phyloP scores from a whole-genome alignment of 306 rosid genomes.

The Lathyrus tuberosus region DNA sequence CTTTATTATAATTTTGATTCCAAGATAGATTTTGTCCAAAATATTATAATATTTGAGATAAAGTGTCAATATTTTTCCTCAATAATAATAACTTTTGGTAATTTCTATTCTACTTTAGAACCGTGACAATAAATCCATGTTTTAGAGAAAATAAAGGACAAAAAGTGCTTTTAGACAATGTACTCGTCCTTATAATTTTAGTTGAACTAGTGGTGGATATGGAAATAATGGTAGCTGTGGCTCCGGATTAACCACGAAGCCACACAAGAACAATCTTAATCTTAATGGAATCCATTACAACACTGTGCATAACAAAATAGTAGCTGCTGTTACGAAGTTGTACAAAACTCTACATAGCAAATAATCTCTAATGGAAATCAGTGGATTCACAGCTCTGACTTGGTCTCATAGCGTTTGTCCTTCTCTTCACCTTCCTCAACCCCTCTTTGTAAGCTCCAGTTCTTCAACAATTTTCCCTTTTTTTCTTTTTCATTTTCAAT shows the following conservation, averaged over 20 bases:
- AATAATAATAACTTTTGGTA: too few relatives aligned
- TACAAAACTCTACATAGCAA: neutral
- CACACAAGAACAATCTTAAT: neutral
- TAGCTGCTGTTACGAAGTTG: neutral
- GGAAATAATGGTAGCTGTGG: constrained; percentile 51
- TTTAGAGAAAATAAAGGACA: too few relatives aligned
- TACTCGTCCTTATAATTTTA: neutral
- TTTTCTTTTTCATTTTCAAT: neutral
- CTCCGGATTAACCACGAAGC: constrained; percentile 54
- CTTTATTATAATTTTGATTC: too few relatives aligned
- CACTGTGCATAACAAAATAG: neutral
- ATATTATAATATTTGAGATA: too few relatives aligned
- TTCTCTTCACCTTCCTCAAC: constrained; percentile 53
- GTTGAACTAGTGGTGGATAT: constrained; percentile 45
- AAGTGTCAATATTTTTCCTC: too few relatives aligned
- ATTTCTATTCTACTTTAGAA: too few relatives aligned
- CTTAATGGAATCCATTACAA: neutral
- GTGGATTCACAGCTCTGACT: constrained; percentile 56
- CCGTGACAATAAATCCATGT: too few relatives aligned
- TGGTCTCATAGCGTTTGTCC: constrained; percentile 64
- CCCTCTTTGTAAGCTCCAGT: constrained; percentile 52
- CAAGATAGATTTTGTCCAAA: too few relatives aligned
- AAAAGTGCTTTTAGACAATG: too few relatives aligned
- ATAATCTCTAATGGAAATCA: constrained; percentile 44
- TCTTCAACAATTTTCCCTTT: constrained; percentile 5